phyloP scores from a whole-genome alignment of 495 filamentous ascomycete species.

The Podospora conica region DNA sequence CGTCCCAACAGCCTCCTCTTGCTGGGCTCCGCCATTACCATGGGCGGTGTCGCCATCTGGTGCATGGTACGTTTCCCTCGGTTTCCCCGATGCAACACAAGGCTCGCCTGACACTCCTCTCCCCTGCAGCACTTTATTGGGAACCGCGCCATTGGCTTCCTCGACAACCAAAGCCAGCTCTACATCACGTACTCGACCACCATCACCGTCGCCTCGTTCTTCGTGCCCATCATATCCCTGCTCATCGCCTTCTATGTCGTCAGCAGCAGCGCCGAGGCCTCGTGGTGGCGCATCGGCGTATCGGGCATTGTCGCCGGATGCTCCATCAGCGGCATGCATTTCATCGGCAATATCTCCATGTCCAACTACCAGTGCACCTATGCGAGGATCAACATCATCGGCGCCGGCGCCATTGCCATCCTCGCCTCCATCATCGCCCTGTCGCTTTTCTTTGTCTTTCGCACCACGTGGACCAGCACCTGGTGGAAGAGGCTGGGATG shows the following conservation, averaged over 20 bases:
- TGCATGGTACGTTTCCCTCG: constrained; percentile 36
- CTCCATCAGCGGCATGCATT: constrained; percentile 85
- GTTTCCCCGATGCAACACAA: not conserved
- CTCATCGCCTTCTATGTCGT: constrained; percentile 65
- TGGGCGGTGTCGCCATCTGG: constrained; percentile 78
- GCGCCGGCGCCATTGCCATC: constrained; percentile 64
- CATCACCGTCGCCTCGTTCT: constrained; percentile 72
- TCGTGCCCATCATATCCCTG: constrained; percentile 71
- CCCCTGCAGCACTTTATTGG: constrained; percentile 64
- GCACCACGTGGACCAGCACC: constrained; percentile 68
- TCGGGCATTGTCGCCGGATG: constrained; percentile 64
- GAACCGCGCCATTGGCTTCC: constrained; percentile 70
- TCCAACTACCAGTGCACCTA: constrained; percentile 66
- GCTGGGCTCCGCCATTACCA: constrained; percentile 60
- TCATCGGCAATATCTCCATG: constrained; percentile 77
- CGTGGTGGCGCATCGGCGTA: constrained; percentile 49
- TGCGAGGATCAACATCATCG: constrained; percentile 51
- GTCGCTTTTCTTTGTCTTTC: constrained; percentile 69
- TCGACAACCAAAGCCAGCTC: constrained; percentile 49
- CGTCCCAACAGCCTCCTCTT: constrained; percentile 56
- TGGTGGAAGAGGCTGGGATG: constrained; percentile 68
- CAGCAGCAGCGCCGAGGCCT: constrained; percentile 55
- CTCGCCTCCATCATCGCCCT: constrained; percentile 62
- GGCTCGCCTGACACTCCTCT: not conserved
- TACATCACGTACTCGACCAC: constrained; percentile 68